phyloP scores from a whole-genome alignment of 305 asterid species.

The Petunia hybrid region DNA sequence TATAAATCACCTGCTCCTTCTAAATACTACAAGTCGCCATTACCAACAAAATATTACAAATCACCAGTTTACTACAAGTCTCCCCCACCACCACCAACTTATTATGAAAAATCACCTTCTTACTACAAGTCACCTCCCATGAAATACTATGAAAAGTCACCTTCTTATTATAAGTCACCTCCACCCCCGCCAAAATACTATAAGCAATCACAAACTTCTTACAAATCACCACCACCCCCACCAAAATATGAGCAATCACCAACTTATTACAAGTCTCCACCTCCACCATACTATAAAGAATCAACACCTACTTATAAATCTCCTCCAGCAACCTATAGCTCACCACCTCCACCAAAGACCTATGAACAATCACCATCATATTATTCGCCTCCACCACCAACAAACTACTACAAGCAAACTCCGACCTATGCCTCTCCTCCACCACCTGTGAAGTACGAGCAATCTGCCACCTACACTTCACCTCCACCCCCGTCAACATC shows the following conservation, averaged over 20 bases:
- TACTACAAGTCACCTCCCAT: background rate
- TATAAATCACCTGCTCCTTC: background rate
- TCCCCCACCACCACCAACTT: background rate
- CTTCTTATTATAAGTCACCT: background rate
- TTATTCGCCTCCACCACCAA: background rate
- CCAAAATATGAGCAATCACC: background rate
- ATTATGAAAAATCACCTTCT: background rate
- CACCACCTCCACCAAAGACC: background rate
- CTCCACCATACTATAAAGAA: background rate
- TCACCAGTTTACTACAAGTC: background rate
- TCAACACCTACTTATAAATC: background rate
- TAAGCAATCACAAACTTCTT: background rate
- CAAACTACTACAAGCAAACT: background rate
- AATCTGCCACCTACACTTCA: background rate
- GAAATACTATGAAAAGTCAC: background rate
- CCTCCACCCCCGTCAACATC: background rate
- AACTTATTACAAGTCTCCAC: background rate
- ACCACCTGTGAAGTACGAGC: background rate
- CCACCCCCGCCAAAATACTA: background rate
- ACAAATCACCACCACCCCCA: background rate
- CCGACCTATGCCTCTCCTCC: background rate
- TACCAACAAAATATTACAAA: background rate
- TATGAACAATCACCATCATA: background rate
- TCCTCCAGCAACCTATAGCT: background rate
- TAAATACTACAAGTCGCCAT: background rate